Conservation (phyloP, 192 early-diverging fungal species). For the Ambispora gerdemannii region DNA sequence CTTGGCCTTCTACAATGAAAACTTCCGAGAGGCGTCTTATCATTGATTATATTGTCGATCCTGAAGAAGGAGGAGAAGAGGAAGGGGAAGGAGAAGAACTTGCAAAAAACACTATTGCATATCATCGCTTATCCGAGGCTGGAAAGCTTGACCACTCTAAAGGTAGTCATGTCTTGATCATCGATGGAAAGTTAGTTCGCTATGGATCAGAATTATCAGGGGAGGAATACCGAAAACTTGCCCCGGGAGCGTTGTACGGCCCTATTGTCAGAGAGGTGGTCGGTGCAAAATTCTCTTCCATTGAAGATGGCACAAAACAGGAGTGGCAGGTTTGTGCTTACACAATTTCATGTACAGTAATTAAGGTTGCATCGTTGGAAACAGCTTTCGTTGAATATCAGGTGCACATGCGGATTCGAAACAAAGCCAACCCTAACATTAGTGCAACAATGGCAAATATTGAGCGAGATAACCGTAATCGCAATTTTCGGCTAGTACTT, state of each 20-base stretch:
- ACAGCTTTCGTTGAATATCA: slow-evolving; percentile 9
- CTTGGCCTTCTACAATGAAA: neutral
- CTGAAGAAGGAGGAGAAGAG: neutral
- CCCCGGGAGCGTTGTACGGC: slow-evolving; percentile 1
- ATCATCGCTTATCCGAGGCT: neutral
- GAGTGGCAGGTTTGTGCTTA: slow-evolving; percentile 25
- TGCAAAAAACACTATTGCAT: slow-evolving; percentile 4
- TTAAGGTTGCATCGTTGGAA: neutral
- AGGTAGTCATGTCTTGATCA: neutral
- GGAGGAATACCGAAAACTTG: neutral
- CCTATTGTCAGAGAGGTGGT: neutral
- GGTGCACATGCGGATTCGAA: slow-evolving; percentile 10
- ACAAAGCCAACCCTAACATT: neutral
- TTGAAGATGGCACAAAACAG: neutral
- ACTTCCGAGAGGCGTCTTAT: neutral
- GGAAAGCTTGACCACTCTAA: neutral
- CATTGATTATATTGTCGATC: neutral
- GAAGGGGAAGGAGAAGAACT: slow-evolving; percentile 12
- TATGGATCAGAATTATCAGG: neutral
- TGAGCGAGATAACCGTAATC: neutral
- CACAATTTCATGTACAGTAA: slow-evolving; percentile 10
- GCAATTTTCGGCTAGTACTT: neutral
- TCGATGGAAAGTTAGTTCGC: neutral
- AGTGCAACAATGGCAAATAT: slow-evolving; percentile 13
- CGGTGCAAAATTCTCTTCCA: neutral